Evolutionary conservation across 495 filamentous ascomycete genomes (phyloP), one percentile per base, ranked within the genome.

Genomic region (Penicillium parvum): DNA sequence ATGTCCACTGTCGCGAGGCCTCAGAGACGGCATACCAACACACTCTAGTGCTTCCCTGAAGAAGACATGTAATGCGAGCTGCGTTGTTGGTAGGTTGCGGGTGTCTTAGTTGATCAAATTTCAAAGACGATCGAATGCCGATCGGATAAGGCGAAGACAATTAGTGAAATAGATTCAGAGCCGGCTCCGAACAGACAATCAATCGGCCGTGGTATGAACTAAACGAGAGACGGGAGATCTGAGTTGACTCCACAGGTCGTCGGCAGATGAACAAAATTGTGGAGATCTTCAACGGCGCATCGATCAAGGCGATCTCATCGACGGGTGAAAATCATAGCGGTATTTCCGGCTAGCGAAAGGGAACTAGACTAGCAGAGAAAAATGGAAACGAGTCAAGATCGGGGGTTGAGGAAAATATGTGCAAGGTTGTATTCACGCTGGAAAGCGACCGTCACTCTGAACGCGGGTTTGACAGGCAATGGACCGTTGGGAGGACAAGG

Each of bases 381-480:
- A n/a, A 25, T 25, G 11, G 21, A 27, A 20, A 25, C 26, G 12
- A 16, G 9, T 15, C 22, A 34, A 33, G 9, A 21, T 15, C 37
- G 28, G 23, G 28, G 20, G 33, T 30, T 44, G 8, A 26, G 42
- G 11, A 3, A 49, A 44, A 45, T 56, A 52, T 55, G 49, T 47
- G 42, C 25, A 43, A 55, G 47, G 56, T 60, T 51, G 56, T 60
- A 57, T 57, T 23, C 30, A n/a, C 37, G 15, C 26, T 38, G 23
- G 23, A 28, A 20, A 39, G 43, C 21, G 27, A 47, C 30, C 22
- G 45, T 34, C 19, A 7, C 28, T 34, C 36, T 25, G 34, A 29
- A 44, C 17, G 27, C 34, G 53, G 22, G 28, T 5, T 25, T 32
- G 20, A 25, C 49, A 60, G 46, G 49, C 53, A 49, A 53, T 45